Percentiles rank a stretch among this genome's conserved stretches.
Evolutionary conservation across 2,329 filamentous ascomycete genomes (phyloP).

Genomic region (Aspergillus japonicus): DNA sequence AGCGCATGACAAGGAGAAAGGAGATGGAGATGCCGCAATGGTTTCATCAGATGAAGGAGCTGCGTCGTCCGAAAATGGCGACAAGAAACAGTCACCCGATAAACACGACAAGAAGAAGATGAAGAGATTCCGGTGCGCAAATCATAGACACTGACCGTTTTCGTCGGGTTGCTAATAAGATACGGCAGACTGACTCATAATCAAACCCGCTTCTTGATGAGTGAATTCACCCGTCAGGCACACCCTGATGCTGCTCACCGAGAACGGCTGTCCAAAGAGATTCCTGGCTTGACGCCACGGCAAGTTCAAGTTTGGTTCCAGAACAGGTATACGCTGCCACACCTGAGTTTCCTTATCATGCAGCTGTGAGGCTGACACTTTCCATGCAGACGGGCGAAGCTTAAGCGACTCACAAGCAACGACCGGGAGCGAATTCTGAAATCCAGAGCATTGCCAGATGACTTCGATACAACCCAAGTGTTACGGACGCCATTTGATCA

Average conservation of each 20-base stretch:
- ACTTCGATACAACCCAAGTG: slow-evolving; percentile 61
- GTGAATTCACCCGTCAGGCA: slow-evolving; percentile 90
- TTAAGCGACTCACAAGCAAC: slow-evolving; percentile 61
- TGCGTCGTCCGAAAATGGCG: slow-evolving; percentile 28
- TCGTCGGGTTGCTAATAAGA: slow-evolving; percentile 6
- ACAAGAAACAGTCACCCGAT: slow-evolving; percentile 30
- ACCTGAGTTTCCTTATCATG: neutral
- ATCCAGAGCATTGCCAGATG: slow-evolving; percentile 58
- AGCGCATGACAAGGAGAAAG: slow-evolving; percentile 20
- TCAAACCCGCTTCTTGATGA: slow-evolving; percentile 97
- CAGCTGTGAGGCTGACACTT: slow-evolving; percentile 12
- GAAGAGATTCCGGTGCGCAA: slow-evolving; percentile 44
- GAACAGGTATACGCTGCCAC: slow-evolving; percentile 66
- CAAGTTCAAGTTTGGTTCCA: slow-evolving; percentile 99
- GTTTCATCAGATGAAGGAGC: slow-evolving; percentile 32
- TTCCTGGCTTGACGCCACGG: slow-evolving; percentile 83
- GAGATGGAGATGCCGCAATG: slow-evolving; percentile 18
- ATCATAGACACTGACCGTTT: neutral
- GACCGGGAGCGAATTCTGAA: slow-evolving; percentile 62
- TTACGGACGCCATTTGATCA: slow-evolving; percentile 55
- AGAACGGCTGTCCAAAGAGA: slow-evolving; percentile 82
- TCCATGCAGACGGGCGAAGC: slow-evolving; percentile 55
- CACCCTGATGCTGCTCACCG: slow-evolving; percentile 90
- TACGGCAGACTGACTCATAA: slow-evolving; percentile 77
- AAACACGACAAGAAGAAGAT: slow-evolving; percentile 43